Conservation (phyloP, 495 filamentous ascomycete genomes). For the Friedmanniomyces endolithicus region DNA sequence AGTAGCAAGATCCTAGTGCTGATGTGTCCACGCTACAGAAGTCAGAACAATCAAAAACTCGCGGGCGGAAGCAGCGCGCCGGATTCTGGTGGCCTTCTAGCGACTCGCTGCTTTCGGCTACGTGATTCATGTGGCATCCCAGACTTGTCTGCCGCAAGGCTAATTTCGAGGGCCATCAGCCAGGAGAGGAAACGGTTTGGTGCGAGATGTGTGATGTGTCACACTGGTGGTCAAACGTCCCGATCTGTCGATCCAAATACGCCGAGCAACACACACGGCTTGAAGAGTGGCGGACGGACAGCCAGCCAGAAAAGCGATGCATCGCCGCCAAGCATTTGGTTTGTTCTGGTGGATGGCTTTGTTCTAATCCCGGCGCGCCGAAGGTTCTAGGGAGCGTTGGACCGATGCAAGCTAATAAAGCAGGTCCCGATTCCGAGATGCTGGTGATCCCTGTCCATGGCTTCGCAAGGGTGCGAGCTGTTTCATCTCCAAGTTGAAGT, state of each 20-base stretch:
- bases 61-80: not conserved
- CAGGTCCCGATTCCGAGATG: conserved; percentile 1
- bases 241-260: too few relatives aligned
- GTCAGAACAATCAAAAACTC: not conserved
- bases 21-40: not conserved
- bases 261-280: not conserved
- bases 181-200: not conserved
- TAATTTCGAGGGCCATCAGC: not conserved
- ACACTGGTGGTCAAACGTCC: too few relatives aligned
- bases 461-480: too few relatives aligned
- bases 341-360: too few relatives aligned
- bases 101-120: not conserved
- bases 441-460: not conserved
- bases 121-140: not conserved
- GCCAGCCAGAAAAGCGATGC: too few relatives aligned
- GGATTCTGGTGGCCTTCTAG: conserved; percentile 8
- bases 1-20: too few relatives aligned
- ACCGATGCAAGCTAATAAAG: conserved; percentile 4
- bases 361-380: not conserved
- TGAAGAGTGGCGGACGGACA: too few relatives aligned
- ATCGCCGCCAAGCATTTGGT: too few relatives aligned
- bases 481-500: not conserved
- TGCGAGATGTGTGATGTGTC: not conserved
- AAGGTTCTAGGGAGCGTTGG: conserved; percentile 9
- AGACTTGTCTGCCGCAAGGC: not conserved